Percentiles rank a stretch among this genome's conserved stretches.
These are phyloP conservation scores for Candida schatavii DNA, from an alignment of 805 yeast species.

Conservation along the genomic window DNA sequence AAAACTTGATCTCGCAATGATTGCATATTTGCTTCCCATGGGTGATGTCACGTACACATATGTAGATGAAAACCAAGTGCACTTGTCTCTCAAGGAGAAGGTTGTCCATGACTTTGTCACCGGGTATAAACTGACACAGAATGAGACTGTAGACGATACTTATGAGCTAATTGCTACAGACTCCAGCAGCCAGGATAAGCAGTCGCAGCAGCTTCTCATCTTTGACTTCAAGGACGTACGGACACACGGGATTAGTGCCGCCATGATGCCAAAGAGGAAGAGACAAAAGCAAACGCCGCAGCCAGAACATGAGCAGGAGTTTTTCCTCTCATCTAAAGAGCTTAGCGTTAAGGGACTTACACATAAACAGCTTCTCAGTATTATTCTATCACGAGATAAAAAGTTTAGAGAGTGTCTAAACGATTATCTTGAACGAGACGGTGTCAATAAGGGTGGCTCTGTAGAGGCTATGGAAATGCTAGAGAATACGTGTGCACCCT, in stretches of 20 bases:
- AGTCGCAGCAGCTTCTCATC: conserved; percentile 54
- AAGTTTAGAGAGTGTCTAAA: conserved; percentile 40
- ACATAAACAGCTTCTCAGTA: conserved; percentile 54
- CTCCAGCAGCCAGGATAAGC: conserved; percentile 45
- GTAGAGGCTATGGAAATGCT: too few species aligned
- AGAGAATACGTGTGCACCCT: conserved; percentile 28
- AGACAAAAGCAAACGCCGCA: conserved; percentile 10
- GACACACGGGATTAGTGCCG: conserved; percentile 44
- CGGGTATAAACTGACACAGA: conserved; percentile 34
- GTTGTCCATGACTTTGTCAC: conserved; percentile 34
- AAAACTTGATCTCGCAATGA: conserved; percentile 58
- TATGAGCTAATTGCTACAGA: conserved; percentile 45
- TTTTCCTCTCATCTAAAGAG: conserved; percentile 35
- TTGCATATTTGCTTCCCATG: conserved; percentile 60
- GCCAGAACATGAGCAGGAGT: conserved; percentile 11
- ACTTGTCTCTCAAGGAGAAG: conserved; percentile 42
- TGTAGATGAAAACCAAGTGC: conserved; percentile 71
- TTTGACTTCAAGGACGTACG: conserved; percentile 77
- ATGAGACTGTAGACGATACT: conserved; percentile 43
- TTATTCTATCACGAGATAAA: conserved; percentile 56
- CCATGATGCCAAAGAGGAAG: conserved; percentile 27
- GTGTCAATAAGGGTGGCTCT: conserved; percentile 38
- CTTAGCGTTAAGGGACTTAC: conserved; percentile 51
- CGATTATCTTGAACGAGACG: conserved; percentile 9
- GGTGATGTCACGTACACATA: conserved; percentile 67